Evolutionary conservation across 2,329 filamentous ascomycete genomes (phyloP).

Genomic region (Claviceps sp.): DNA sequence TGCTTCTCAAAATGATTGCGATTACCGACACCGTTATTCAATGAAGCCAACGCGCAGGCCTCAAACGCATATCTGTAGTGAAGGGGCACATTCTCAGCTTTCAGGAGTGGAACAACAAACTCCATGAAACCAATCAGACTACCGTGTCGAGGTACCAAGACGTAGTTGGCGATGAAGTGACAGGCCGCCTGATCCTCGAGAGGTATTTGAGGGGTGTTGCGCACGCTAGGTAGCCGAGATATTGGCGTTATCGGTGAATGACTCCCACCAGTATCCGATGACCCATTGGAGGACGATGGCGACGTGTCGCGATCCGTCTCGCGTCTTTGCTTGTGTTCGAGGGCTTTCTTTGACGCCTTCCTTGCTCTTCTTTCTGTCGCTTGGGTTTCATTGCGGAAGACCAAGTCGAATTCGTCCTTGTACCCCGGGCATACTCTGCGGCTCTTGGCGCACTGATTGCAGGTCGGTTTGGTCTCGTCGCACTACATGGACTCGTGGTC

Average conservation of each 20-base stretch:
- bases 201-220: conserved; percentile 27
- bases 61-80: conserved; percentile 44
- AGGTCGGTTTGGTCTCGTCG: conserved; percentile 53
- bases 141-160: conserved; percentile 38
- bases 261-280: conserved; percentile 3
- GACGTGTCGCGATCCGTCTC: conserved; percentile 9
- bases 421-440: conserved; percentile 52
- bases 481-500: conserved; percentile 30
- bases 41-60: conserved; percentile 43
- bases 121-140: conserved; percentile 43
- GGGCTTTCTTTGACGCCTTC: conserved; percentile 37
- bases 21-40: conserved; percentile 35
- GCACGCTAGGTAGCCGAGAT: conserved; percentile 11
- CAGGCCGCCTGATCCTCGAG: conserved; percentile 42
- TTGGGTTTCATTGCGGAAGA: conserved; percentile 60
- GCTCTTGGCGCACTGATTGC: conserved; percentile 51
- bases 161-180: conserved; percentile 48
- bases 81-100: conserved; percentile 26
- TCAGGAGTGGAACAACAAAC: conserved; percentile 43
- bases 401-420: conserved; percentile 57
- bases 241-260: conserved; percentile 8
- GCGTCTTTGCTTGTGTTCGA: conserved; percentile 22
- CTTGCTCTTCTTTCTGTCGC: conserved; percentile 50
- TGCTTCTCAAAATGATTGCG: conserved; percentile 20
- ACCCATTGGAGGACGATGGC: conserved; percentile 8